phyloP scores from a whole-genome alignment of 176 grass and related monocot genomes.

The Tillandsia leiboldiana region DNA sequence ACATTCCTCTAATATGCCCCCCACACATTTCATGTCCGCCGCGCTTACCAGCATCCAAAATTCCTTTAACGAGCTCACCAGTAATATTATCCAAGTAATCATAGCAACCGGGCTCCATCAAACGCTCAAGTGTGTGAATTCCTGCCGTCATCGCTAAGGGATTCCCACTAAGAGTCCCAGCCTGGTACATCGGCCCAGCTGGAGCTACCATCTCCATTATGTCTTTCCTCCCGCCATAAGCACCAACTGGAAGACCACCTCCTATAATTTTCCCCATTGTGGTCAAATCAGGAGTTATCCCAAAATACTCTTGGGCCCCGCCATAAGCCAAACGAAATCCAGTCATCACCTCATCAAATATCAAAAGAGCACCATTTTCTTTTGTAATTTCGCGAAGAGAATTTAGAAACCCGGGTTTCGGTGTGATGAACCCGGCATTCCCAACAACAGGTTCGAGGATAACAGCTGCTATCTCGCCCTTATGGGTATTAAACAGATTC shows the following conservation, averaged over 20 bases:
- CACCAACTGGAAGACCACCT: slow-evolving; percentile 90
- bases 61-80: slow-evolving; percentile 50
- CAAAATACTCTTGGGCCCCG: slow-evolving; percentile 94
- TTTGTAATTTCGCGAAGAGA: slow-evolving; percentile 79
- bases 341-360: slow-evolving; percentile 99
- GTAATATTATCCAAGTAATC: slow-evolving; percentile 90
- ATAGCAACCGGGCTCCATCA: slow-evolving; percentile 63
- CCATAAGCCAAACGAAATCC: slow-evolving; percentile 90
- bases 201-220: slow-evolving; percentile 99
- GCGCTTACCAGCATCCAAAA: slow-evolving; percentile 60
- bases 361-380: slow-evolving; percentile 63
- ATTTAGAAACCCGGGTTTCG: slow-evolving; percentile 54
- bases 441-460: slow-evolving; percentile 94
- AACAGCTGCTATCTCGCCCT: slow-evolving; percentile 72
- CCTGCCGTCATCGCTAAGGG: slow-evolving; percentile 98
- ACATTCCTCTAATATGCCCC: slow-evolving; percentile 88
- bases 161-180: slow-evolving; percentile 95
- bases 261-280: slow-evolving; percentile 92
- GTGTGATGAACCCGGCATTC: slow-evolving; percentile 85
- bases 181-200: slow-evolving; percentile 94
- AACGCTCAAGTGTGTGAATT: slow-evolving; percentile 78
- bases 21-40: slow-evolving; percentile 88
- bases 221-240: slow-evolving; percentile 86
- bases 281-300: slow-evolving; percentile 83
- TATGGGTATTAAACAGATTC: slow-evolving; percentile 66